Percentiles rank a stretch among this genome's conserved stretches.
These are phyloP conservation scores for Talaromyces atroroseus DNA, from an alignment of 2,329 filamentous ascomycete species.

Conservation along the genomic window DNA sequence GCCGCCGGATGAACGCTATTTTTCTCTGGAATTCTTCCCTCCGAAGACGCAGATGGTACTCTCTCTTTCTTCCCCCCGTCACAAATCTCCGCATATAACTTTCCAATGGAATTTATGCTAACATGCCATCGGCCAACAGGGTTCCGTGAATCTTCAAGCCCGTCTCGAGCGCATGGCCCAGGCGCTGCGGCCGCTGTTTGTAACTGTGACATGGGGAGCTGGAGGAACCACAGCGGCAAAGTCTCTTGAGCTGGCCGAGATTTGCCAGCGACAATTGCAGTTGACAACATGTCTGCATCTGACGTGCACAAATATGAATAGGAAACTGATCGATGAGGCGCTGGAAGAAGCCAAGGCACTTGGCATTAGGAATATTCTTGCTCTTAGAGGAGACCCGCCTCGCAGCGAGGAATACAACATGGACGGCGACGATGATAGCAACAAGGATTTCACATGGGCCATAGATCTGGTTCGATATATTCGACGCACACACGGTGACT, in stretches of 20 bases:
- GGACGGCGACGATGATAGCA: conserved; percentile 55
- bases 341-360: conserved; percentile 84
- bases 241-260: conserved; percentile 87
- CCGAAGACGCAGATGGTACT: conserved; percentile 84
- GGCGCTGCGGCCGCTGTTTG: conserved; percentile 83
- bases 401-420: conserved; percentile 80
- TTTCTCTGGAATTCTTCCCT: conserved; percentile 98
- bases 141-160: conserved; percentile 86
- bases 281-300: conserved; percentile 93
- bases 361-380: conserved; percentile 89
- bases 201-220: conserved; percentile 97
- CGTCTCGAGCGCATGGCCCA: conserved; percentile 93
- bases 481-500: conserved; percentile 75
- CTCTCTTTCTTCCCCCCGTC: background rate
- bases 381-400: conserved; percentile 85
- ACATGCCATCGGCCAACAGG: conserved; percentile 38
- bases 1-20: conserved; percentile 75
- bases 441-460: conserved; percentile 81
- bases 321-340: conserved; percentile 76
- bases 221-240: conserved; percentile 87
- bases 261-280: conserved; percentile 86
- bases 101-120: background rate
- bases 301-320: conserved; percentile 97
- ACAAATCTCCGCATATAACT: conserved; percentile 3
- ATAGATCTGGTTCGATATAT: conserved; percentile 89